Evolutionary conservation across 164 flowering plant species (phyloP).

Genomic region (Brasenia schreberi): DNA sequence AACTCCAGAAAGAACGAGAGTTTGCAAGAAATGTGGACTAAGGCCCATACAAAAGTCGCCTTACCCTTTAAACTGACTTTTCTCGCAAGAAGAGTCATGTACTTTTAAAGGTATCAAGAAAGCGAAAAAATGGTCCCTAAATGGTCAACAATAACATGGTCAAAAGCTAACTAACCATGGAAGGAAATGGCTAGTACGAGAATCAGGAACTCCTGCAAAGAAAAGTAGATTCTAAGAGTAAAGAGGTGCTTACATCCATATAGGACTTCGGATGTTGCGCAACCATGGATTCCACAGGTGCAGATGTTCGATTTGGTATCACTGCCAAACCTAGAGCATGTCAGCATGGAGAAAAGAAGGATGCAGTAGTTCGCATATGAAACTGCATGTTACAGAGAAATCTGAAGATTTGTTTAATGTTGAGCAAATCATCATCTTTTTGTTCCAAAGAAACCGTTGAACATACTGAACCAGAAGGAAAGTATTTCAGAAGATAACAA

Average conservation of each 20-base stretch:
- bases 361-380: neutral
- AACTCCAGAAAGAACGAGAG: too few species aligned
- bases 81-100: too few species aligned
- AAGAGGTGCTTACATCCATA: constrained; percentile 47
- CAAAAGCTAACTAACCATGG: neutral
- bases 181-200: neutral
- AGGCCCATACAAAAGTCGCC: too few species aligned
- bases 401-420: too few species aligned
- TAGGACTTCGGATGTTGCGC: constrained; percentile 78
- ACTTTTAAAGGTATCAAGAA: too few species aligned
- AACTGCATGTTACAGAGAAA: neutral
- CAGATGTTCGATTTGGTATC: constrained; percentile 59
- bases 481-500: neutral
- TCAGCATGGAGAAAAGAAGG: neutral
- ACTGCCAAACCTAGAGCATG: constrained; percentile 22
- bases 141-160: neutral
- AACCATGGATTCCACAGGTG: constrained; percentile 35
- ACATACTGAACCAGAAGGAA: neutral
- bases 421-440: neutral
- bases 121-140: neutral
- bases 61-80: too few species aligned
- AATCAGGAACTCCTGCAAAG: neutral
- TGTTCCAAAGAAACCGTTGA: neutral
- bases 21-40: too few species aligned
- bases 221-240: neutral